A percentile compares a stretch with the other conserved stretches of the same genome.
Conservation (phyloP, 345 rosid genomes). For the Eutrema japonicum region DNA sequence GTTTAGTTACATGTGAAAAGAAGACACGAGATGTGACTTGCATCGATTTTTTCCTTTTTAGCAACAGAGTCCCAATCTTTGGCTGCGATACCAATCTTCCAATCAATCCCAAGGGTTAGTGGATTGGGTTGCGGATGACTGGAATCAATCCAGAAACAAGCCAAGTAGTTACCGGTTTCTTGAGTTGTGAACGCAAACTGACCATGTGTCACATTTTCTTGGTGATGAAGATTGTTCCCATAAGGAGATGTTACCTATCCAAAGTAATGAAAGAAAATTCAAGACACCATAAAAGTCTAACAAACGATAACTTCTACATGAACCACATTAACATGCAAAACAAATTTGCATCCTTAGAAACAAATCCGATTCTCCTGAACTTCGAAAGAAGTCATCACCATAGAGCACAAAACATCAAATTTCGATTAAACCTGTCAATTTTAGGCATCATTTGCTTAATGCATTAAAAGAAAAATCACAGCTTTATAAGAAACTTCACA, state of each 20-base stretch:
- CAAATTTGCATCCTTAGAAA: background rate
- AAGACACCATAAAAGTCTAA: background rate
- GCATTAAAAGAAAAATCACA: background rate
- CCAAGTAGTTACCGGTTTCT: slow-evolving; percentile 79
- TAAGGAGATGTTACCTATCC: slow-evolving; percentile 82
- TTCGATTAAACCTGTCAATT: background rate
- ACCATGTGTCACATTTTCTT: slow-evolving; percentile 76
- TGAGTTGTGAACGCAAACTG: slow-evolving; percentile 90
- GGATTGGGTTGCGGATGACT: slow-evolving; percentile 43
- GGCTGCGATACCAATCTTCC: slow-evolving; percentile 89
- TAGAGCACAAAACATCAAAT: slow-evolving; percentile 4
- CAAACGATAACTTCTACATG: background rate
- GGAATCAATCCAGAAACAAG: slow-evolving; percentile 75
- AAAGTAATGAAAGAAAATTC: background rate
- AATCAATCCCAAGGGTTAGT: slow-evolving; percentile 70
- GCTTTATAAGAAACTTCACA: background rate
- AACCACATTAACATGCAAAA: slow-evolving; percentile 17
- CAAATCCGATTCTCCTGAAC: background rate
- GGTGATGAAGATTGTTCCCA: slow-evolving; percentile 72
- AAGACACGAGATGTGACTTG: slow-evolving; percentile 35
- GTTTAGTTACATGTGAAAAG: background rate
- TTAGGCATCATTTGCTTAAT: slow-evolving; percentile 4
- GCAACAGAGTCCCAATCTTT: slow-evolving; percentile 99
- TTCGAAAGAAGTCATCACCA: background rate
- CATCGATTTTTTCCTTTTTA: slow-evolving; percentile 90